A percentile compares a stretch with the other conserved stretches of the same genome.
Evolutionary conservation across 2,329 filamentous ascomycete genomes (phyloP).

Genomic region (Delphinella strobiligena): DNA sequence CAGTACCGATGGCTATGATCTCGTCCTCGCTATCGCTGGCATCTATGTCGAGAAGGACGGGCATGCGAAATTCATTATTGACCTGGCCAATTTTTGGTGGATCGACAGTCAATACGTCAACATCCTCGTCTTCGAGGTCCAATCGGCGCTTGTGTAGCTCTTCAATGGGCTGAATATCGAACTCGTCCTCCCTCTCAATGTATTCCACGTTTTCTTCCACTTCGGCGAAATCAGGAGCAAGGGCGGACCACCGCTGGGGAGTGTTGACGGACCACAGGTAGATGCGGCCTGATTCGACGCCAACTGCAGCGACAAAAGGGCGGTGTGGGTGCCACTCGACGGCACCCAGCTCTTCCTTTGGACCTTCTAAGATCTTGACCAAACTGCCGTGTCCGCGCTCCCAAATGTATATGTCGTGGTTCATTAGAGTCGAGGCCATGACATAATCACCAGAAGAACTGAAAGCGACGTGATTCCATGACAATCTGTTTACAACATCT

Average conservation of each 20-base stretch:
- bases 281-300: slow-evolving; percentile 82
- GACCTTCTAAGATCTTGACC: slow-evolving; percentile 92
- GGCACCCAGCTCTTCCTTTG: slow-evolving; percentile 89
- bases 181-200: slow-evolving; percentile 89
- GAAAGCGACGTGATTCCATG: slow-evolving; percentile 96
- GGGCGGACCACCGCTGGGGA: slow-evolving; percentile 91
- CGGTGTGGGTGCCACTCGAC: slow-evolving; percentile 94
- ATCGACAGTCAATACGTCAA: slow-evolving; percentile 77
- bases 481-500: slow-evolving; percentile 86
- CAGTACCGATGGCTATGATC: slow-evolving; percentile 52
- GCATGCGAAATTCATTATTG: slow-evolving; percentile 62
- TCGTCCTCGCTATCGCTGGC: slow-evolving; percentile 96
- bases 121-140: slow-evolving; percentile 83
- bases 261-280: slow-evolving; percentile 95
- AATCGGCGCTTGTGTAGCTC: slow-evolving; percentile 85
- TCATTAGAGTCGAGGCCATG: slow-evolving; percentile 92
- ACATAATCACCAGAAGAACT: slow-evolving; percentile 92
- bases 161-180: slow-evolving; percentile 91
- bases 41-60: slow-evolving; percentile 81
- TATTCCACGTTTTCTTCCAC: slow-evolving; percentile 98
- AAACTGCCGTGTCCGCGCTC: slow-evolving; percentile 86
- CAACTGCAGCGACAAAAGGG: slow-evolving; percentile 79
- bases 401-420: slow-evolving; percentile 98
- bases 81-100: slow-evolving; percentile 40
- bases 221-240: slow-evolving; percentile 93